phyloP scores from a whole-genome alignment of 768 basidiomycete species.

The Cyclocybe aegerita region DNA sequence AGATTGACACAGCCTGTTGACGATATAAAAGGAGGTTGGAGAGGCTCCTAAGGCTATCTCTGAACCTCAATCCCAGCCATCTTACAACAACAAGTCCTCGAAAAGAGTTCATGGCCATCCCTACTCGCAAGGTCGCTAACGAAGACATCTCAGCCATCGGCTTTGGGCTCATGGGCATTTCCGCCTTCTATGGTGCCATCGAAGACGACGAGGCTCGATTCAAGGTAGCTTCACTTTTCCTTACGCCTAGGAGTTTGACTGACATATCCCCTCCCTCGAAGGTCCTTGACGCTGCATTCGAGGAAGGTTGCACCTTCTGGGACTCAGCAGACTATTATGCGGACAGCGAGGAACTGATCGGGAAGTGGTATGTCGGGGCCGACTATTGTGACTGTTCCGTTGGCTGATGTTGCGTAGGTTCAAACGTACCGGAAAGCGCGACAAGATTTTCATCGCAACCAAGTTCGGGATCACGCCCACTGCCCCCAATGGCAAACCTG shows the following conservation, averaged over 20 bases:
- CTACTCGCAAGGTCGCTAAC: slow-evolving; percentile 36
- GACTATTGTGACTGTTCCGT: not conserved
- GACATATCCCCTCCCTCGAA: slow-evolving; percentile 7
- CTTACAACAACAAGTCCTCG: too few relatives aligned
- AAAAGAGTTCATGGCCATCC: not conserved
- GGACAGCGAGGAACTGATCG: slow-evolving; percentile 39
- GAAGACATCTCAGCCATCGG: slow-evolving; percentile 48
- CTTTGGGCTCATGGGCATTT: slow-evolving; percentile 56
- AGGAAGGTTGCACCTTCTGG: slow-evolving; percentile 41
- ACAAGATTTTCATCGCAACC: too few relatives aligned
- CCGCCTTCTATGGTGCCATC: slow-evolving; percentile 37
- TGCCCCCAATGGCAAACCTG: too few relatives aligned
- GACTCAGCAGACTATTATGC: slow-evolving; percentile 46
- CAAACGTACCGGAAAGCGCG: slow-evolving; percentile 48
- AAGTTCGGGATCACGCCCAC: too few relatives aligned
- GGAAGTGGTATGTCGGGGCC: slow-evolving; percentile 34
- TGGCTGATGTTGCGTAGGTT: slow-evolving; percentile 34
- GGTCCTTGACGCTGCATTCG: slow-evolving; percentile 41
- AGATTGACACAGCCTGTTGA: too few relatives aligned
- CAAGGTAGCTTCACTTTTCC: slow-evolving; percentile 36
- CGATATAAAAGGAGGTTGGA: too few relatives aligned
- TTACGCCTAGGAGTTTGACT: not conserved
- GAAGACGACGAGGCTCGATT: slow-evolving; percentile 54
- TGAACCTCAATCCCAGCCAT: too few relatives aligned
- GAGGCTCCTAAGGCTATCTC: too few relatives aligned